Percentiles rank a stretch among this genome's conserved stretches.
Evolutionary conservation across 352 stramenopile genomes (phyloP).

Genomic region (Globisporangium iwayamae): DNA sequence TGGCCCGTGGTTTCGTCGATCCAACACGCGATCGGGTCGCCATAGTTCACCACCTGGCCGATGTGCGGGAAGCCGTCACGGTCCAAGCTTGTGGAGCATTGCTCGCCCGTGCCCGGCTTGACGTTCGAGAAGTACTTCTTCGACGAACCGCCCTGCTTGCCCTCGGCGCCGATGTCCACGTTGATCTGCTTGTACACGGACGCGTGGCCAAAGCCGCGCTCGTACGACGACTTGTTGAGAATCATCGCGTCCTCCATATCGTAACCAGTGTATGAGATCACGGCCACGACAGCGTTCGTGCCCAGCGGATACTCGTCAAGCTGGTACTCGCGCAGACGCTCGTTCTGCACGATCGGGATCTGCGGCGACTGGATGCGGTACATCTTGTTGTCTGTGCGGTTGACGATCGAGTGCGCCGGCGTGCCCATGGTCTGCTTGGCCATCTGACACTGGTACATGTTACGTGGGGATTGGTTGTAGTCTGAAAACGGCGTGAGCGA

Average conservation of each 20-base stretch:
- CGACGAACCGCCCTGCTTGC: conserved; percentile 66
- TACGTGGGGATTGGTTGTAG: conserved; percentile 99
- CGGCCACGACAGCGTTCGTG: conserved; percentile 98
- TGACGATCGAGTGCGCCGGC: conserved; percentile 94
- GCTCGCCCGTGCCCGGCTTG: conserved; percentile 60
- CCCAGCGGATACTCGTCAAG: conserved; percentile 99
- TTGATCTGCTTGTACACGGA: conserved; percentile 99
- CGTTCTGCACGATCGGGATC: conserved; percentile 97
- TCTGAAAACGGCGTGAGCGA: conserved; percentile 99
- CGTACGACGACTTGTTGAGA: conserved; percentile 98
- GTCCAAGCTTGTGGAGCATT: conserved; percentile 86
- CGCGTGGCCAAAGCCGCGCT: conserved; percentile 97
- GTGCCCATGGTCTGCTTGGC: conserved; percentile 99
- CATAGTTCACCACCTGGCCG: conserved; percentile 92
- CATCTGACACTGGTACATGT: conserved; percentile 99
- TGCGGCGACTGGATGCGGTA: conserved; percentile 99
- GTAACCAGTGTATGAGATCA: conserved; percentile 99
- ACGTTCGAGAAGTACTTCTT: conserved; percentile 93
- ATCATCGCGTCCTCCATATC: conserved; percentile 99
- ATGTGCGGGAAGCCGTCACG: conserved; percentile 96
- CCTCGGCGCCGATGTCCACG: conserved; percentile 83
- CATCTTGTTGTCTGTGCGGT: conserved; percentile 99
- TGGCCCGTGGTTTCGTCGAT: conserved; percentile 94
- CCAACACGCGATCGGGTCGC: conserved; percentile 95
- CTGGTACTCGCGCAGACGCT: conserved; percentile 94